Evolutionary conservation across 2,329 filamentous ascomycete genomes (phyloP).

Genomic region (Fusarium caatingaense): DNA sequence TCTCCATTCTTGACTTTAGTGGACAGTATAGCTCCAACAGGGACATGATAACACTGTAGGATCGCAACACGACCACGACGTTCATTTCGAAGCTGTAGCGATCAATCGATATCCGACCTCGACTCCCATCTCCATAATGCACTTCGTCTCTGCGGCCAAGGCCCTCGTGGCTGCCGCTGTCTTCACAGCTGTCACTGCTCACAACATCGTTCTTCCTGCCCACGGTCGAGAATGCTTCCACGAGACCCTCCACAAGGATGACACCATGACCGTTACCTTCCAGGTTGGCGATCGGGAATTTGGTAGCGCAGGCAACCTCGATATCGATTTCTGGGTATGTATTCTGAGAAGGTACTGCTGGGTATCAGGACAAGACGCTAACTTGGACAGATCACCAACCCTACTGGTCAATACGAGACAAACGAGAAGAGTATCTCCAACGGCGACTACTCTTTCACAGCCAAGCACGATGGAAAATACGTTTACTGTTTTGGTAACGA

Average conservation of each 20-base stretch:
- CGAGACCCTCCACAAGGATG: constrained; percentile 90
- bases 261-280: constrained; percentile 98
- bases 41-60: constrained; percentile 27
- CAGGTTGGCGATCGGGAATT: constrained; percentile 98
- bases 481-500: constrained; percentile 99
- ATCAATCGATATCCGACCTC: constrained; percentile 14
- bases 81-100: constrained; percentile 21
- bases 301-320: constrained; percentile 91
- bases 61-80: constrained; percentile 29
- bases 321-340: constrained; percentile 97
- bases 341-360: neutral
- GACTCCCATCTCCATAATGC: constrained; percentile 39
- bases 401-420: constrained; percentile 78
- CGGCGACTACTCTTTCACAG: constrained; percentile 93
- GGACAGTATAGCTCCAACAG: constrained; percentile 35
- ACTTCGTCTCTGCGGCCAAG: constrained; percentile 55
- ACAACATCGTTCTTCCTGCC: constrained; percentile 95
- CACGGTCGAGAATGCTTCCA: constrained; percentile 98
- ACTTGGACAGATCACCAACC: constrained; percentile 76
- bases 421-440: constrained; percentile 85
- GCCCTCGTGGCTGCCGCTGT: constrained; percentile 56
- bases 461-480: constrained; percentile 87
- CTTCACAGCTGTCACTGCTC: constrained; percentile 74
- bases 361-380: constrained; percentile 22
- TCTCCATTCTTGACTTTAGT: constrained; percentile 19